Evolutionary conservation across 345 rosid genomes (phyloP).

Genomic region (Pistacia atlantica): DNA sequence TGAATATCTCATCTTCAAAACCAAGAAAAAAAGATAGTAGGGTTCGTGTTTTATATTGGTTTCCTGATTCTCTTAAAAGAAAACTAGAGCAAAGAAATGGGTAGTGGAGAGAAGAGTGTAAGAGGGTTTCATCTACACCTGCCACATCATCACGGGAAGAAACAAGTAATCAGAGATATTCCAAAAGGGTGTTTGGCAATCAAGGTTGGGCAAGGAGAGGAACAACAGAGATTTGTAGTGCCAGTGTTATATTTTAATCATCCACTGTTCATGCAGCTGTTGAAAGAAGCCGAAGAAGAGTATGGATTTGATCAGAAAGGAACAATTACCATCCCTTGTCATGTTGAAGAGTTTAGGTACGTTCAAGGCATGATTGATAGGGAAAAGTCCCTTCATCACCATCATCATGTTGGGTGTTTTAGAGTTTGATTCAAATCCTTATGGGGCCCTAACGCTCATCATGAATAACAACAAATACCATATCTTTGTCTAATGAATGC

Average conservation of each 20-base stretch:
- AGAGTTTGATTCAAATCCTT: slow-evolving; percentile 42
- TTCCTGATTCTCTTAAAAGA: not conserved
- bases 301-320: slow-evolving; percentile 74
- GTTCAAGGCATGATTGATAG: slow-evolving; percentile 61
- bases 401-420: slow-evolving; percentile 62
- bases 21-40: not conserved
- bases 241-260: slow-evolving; percentile 62
- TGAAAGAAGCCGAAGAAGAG: slow-evolving; percentile 63
- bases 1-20: slow-evolving; percentile 15
- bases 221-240: slow-evolving; percentile 51
- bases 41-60: slow-evolving; percentile 7
- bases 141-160: slow-evolving; percentile 30
- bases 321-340: slow-evolving; percentile 59
- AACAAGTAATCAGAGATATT: slow-evolving; percentile 41
- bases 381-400: slow-evolving; percentile 51
- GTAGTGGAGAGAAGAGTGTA: slow-evolving; percentile 39
- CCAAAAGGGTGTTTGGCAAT: slow-evolving; percentile 69
- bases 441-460: slow-evolving; percentile 38
- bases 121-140: slow-evolving; percentile 29
- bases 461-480: not conserved
- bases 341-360: slow-evolving; percentile 54
- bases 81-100: slow-evolving; percentile 27
- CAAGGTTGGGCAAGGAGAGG: slow-evolving; percentile 55
- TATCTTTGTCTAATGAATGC: too few relatives aligned
- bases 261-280: slow-evolving; percentile 61